Base-by-base conservation (phyloP, 305 asterid genomes). In the Fraxinus greggii region DNA sequence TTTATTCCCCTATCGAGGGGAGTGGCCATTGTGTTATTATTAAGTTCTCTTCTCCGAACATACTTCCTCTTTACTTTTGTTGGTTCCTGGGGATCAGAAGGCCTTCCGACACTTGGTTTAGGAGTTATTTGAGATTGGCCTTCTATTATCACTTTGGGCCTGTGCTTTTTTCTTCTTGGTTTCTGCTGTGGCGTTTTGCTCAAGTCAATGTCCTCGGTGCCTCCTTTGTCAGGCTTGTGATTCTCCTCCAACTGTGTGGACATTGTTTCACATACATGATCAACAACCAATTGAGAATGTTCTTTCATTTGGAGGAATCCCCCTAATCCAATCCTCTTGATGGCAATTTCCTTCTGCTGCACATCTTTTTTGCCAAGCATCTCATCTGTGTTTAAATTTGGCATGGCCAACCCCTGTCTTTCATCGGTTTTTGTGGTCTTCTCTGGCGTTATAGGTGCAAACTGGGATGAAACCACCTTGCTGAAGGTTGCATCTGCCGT, bases 91-190 rank as follows among this genome's bases (percentile, higher is more conserved):
- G 88, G 42, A 78, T 54, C 83, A 83, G 86, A 36, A 77, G 90
- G 82, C 76, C 85, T 92, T 69, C 83, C 85, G 17, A 87, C 87
- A 77, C 83, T 86, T 80, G 89, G 84, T 79, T 80, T 91, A 24
- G 88, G 91, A 81, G 90, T 83, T 65, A 72, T 88, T 80, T 90
- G 91, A 77, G 87, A 75, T 85, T 92, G 72, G 63, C 93, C 92
- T 86, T 93, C 98, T 75, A 85, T 85, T 61, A 96, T 86, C 78
- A 96, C 99, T 84, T 92, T 94, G 65, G 99, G 99, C 87, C 97
- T 90, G 90, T 96, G 98, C 81, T 93, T 96, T 86, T 84, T 94
- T 86, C 92, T 90, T 86, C 95, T 92, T 51, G 90, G 84, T 86
- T 90, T 96, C 84, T 80, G 92, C 79, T 87, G 97, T 48, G 95